Conservation (phyloP, 2,329 filamentous ascomycete species). For the Penicillium nordicum region DNA sequence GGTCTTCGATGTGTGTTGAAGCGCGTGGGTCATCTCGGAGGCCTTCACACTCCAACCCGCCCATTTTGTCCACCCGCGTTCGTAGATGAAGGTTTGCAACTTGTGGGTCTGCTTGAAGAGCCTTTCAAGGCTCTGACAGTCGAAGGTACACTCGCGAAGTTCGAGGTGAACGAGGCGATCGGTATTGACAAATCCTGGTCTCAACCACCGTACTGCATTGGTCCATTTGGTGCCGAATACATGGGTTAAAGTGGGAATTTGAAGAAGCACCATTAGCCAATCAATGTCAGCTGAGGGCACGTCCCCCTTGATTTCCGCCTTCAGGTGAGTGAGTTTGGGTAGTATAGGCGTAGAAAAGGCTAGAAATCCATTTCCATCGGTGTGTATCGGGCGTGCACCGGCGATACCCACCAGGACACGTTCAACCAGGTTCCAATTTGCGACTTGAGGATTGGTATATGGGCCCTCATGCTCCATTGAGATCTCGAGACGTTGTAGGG, state of each 20-base stretch:
- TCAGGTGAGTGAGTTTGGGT: neutral
- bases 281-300: neutral
- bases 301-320: neutral
- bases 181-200: neutral
- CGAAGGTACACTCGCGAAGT: neutral
- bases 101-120: neutral
- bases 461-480: neutral
- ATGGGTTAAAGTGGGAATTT: neutral
- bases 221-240: neutral
- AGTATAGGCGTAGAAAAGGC: neutral
- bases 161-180: neutral
- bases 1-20: neutral
- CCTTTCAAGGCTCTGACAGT: neutral
- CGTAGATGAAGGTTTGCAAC: neutral
- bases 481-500: neutral
- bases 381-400: neutral
- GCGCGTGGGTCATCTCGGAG: neutral
- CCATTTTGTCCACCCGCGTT: neutral
- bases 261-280: neutral
- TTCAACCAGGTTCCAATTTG: neutral
- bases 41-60: neutral
- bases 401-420: neutral
- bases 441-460: too few species aligned
- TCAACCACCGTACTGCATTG: neutral
- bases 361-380: neutral